Evolutionary conservation across 495 filamentous ascomycete species (phyloP), one percentile per base, ranked within the genome.

Genomic region (Thermochaetoides thermophila): DNA sequence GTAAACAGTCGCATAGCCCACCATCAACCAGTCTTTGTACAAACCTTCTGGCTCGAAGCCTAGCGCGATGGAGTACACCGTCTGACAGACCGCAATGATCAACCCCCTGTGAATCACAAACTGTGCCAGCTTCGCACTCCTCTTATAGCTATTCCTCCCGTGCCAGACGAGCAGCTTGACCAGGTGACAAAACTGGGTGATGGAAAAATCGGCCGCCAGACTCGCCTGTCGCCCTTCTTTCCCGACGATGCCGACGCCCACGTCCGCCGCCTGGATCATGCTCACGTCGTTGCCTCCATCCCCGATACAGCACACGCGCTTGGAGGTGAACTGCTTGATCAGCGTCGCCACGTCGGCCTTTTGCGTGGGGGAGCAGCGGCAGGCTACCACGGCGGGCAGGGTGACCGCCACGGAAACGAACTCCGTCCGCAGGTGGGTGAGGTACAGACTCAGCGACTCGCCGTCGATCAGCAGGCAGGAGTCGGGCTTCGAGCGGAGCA

Each of bases 221-320:
- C 75, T 83, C 14, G 91, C 91, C 58, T 99, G 91, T 10, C 82
- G 75, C 12, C 91, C 91, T 57, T 99, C 91, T 57, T 96, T 96
- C 27, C 91, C 91, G 7, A 95, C 91, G 39, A 99, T 96, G 20
- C 91, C 91, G 37, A 99, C 84, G 25, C 91, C 91, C 1, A 99
- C 84, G 46, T 96, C 91, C 1, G 91, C 91, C 5, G 89, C 86
- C 59, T 94, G 87, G 44, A 99, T 99, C 91, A 99, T 99, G 32
- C 78, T 85, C 18, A 99, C 91, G 53, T 99, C 91, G 59, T 99
- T 99, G 32, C 89, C 89, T 25, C 89, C 89, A 44, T 99, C 89
- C 27, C 89, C 89, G 44, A 99, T 95, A 49, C 86, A 94, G 54
- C 84, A 91, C 17, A 94, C 78, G 20, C 91, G 78, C 51, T 95